Evolutionary conservation across 1,284 basidiomycete genomes (phyloP), one percentile per base, ranked within the genome.

Genomic region (Boletellus sp.): DNA sequence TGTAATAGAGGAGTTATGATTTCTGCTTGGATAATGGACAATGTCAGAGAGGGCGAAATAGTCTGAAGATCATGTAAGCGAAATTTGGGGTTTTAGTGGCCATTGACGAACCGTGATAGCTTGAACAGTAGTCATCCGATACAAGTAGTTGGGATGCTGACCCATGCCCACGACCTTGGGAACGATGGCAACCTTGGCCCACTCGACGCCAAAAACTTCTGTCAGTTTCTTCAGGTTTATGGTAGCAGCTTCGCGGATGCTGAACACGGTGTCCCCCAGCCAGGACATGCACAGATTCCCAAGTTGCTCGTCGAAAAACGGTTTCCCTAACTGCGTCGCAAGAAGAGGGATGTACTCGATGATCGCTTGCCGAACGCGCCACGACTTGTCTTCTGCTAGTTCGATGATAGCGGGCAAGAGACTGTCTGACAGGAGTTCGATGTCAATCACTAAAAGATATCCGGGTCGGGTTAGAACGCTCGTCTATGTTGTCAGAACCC

Each of bases 131-230:
- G 97, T 99, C 94, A 99, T 97, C 64, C 97, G 83, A 75, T 94
- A 97, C 35, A 99, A 80, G 72, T 99, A 99, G 71, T 97, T 99
- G 21, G 93, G 92, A 74, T 98, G 95, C 56, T 88, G 84, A 15
- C 93, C 95, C 97, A 99, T 99, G 54, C 89, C 91, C 67, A 99
- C 86, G 36, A 99, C 93, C 74, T 97, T 97, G 21, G 97, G 97
- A 49, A 99, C 91, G 66, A 99, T 98, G 36, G 94, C 88, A 53
- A 83, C 79, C 68, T 87, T 88, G 35, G 97, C 94, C 97, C 97
- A 99, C 16, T 97, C 95, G 21, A 98, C 93, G 41, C 97, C 97
- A 66, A 99, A 99, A 8, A 98, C 97, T 63, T 99, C 97, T 5
- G 96, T 97, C 62, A 99, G 76, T 71, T 97, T 97, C 78, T 93